These are phyloP conservation scores for Lanmaoa pseudosensibilis DNA, from an alignment of 768 basidiomycete species.

Conservation along the genomic window DNA sequence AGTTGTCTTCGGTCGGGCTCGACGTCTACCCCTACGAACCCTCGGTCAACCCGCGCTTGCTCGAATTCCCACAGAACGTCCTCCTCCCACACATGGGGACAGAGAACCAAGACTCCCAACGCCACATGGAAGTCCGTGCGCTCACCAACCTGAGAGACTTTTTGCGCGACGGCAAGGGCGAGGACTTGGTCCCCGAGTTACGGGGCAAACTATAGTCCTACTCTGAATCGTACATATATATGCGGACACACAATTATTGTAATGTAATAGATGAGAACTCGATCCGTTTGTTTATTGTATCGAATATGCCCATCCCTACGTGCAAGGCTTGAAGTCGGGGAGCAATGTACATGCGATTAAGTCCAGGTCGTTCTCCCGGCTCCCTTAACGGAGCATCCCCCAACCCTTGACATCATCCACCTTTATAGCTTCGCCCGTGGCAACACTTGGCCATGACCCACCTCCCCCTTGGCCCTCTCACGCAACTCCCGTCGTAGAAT, in stretches of 20 bases:
- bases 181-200: conserved; percentile 65
- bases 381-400: not conserved
- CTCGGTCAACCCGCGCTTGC: conserved; percentile 69
- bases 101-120: conserved; percentile 77
- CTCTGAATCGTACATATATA: not conserved
- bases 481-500: conserved; percentile 80
- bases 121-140: conserved; percentile 83
- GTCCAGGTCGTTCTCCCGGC: not conserved
- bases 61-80: conserved; percentile 80
- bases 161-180: conserved; percentile 59
- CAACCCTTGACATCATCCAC: not conserved
- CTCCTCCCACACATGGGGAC: conserved; percentile 94
- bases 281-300: no score
- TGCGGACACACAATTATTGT: no score
- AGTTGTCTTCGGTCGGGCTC: conserved; percentile 54
- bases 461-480: conserved; percentile 61
- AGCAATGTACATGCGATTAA: not conserved
- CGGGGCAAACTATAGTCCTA: conserved; percentile 23
- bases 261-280: not conserved
- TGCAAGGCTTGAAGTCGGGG: no score
- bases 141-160: conserved; percentile 75
- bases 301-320: no score
- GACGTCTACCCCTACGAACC: conserved; percentile 90
- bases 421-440: conserved; percentile 20
- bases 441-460: conserved; percentile 25